Evolutionary conservation across 2,329 filamentous ascomycete genomes (phyloP).

Genomic region (Thelonectria blattea): DNA sequence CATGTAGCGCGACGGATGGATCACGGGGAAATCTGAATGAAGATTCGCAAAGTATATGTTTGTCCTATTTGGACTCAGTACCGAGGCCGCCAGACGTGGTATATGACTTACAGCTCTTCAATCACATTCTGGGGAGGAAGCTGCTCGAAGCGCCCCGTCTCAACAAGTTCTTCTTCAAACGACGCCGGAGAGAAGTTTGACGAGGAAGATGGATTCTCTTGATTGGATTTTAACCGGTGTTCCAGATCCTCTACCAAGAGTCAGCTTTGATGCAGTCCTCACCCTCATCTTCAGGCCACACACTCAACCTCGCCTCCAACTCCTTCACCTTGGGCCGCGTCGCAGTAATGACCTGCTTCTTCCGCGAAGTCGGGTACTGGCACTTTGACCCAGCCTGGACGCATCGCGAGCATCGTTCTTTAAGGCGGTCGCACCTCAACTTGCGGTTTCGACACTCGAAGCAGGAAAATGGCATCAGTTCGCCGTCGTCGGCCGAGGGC

Average conservation of each 20-base stretch:
- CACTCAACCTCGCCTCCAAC: slow-evolving; percentile 36
- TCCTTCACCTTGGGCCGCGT: slow-evolving; percentile 39
- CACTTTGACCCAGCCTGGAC: slow-evolving; percentile 28
- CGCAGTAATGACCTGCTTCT: slow-evolving; percentile 31
- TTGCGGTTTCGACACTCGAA: slow-evolving; percentile 38
- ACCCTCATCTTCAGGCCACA: not conserved
- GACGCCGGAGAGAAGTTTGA: slow-evolving; percentile 23
- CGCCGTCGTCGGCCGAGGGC: not conserved
- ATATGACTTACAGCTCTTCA: slow-evolving; percentile 36
- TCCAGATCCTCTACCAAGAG: slow-evolving; percentile 31
- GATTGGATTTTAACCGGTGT: slow-evolving; percentile 27
- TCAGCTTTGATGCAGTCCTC: not conserved
- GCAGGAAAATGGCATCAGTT: slow-evolving; percentile 36
- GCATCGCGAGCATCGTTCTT: slow-evolving; percentile 37
- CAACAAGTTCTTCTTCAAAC: slow-evolving; percentile 26
- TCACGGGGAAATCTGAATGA: slow-evolving; percentile 21
- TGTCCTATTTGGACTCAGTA: slow-evolving; percentile 27
- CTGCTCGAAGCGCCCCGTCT: slow-evolving; percentile 40
- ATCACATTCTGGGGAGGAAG: slow-evolving; percentile 36
- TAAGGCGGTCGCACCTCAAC: slow-evolving; percentile 39
- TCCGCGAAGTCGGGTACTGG: slow-evolving; percentile 37
- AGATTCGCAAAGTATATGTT: slow-evolving; percentile 29
- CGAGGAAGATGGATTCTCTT: slow-evolving; percentile 25
- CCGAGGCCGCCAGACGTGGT: not conserved
- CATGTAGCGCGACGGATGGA: slow-evolving; percentile 33